Base-by-base conservation (phyloP, 1,284 basidiomycete species). In the Volvariella surrecta region DNA sequence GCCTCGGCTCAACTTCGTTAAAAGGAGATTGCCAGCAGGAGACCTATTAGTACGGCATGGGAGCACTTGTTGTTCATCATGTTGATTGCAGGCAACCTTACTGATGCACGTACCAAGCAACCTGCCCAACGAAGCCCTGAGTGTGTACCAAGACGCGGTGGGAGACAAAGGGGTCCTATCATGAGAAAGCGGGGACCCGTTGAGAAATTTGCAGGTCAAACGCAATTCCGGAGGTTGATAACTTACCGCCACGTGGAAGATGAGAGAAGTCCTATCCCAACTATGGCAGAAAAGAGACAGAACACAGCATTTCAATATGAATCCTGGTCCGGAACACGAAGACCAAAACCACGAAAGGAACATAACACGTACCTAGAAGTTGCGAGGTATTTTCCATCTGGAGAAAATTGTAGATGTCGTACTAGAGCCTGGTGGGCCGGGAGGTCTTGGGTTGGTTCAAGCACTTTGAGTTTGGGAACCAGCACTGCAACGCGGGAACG, bases 261-360 rank as follows among this genome's bases (percentile, higher is more conserved):
- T 78, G 17, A 82, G 69, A 0, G 81, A 80, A 0, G 84, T 88
- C 47, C 77, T 66, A 56, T 89, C 84, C 86, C 85, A 89, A 51
- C 83, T 86, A 45, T 2, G 48, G 42, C 15, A 37, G 18, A 34
- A 16, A 39, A 45, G 16, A 35, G 30, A 31, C 9, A 31, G 30
- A 31, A 31, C 30, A 31, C n/a, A 19, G n/a, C 6, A 35, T 11
- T 42, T 34, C 15, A 16, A 32, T 28, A 28, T 11, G 11, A 6
- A 28, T 6, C 11, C 24, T 11, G 24, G 24, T 6, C 24, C 15
- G 10, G 15, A 18, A 24, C 30, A n/a, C 17, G 18, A 37, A 7
- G 13, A 42, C 13, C 24, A 22, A 21, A 45, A 17, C 10, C 31
- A 17, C 22, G 32, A 34, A 40, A 35, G 2, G 4, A 15, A 28